These are phyloP conservation scores for Medicago lupulina DNA, from an alignment of 306 rosid genomes.

Conservation along the genomic window DNA sequence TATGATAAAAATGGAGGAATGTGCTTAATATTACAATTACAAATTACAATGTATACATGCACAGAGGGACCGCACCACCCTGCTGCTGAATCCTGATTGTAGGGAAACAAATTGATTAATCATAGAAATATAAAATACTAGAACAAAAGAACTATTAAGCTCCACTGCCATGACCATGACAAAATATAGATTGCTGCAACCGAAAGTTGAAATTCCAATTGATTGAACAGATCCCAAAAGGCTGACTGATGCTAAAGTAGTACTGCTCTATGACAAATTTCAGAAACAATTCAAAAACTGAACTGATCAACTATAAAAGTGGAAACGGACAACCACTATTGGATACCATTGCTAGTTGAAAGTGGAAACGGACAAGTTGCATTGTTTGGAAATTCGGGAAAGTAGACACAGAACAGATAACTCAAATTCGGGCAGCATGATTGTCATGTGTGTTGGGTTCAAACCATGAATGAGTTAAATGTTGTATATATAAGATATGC, in stretches of 20 bases:
- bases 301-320: conserved; percentile 11
- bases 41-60: background rate
- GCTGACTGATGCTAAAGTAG: conserved; percentile 22
- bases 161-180: conserved; percentile 11
- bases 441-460: too few species aligned
- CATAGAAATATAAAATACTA: conserved; percentile 17
- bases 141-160: conserved; percentile 43
- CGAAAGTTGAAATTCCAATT: too few species aligned
- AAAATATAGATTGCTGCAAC: conserved; percentile 20
- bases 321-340: conserved; percentile 22
- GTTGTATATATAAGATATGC: too few species aligned
- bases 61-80: background rate
- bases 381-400: conserved; percentile 19
- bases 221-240: too few species aligned
- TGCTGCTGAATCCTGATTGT: background rate
- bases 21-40: background rate
- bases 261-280: conserved; percentile 24
- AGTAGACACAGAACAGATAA: background rate
- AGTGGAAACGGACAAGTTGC: conserved; percentile 33
- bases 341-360: conserved; percentile 25
- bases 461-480: too few species aligned
- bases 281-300: conserved; percentile 25
- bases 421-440: too few species aligned
- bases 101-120: background rate
- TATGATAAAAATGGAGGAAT: background rate